These are phyloP conservation scores for Paramyrothecium roridum DNA, from an alignment of 2,329 filamentous ascomycete genomes.

Conservation along the genomic window DNA sequence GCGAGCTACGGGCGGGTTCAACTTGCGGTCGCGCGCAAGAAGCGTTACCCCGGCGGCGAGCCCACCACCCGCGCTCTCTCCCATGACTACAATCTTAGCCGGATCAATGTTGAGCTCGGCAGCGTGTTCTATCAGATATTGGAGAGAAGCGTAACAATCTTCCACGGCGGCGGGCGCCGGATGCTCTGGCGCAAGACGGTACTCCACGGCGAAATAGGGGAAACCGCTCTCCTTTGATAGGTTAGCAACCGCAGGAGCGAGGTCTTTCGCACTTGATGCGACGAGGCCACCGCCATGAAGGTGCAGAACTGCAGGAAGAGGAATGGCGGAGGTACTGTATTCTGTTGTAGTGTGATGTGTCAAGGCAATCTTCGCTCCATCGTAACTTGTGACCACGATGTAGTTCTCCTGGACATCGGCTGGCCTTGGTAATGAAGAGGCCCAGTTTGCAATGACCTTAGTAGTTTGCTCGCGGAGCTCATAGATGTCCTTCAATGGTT, in stretches of 20 bases:
- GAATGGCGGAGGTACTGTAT: background rate
- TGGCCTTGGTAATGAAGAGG: background rate
- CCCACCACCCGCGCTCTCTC: constrained; percentile 17
- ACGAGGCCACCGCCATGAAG: constrained; percentile 40
- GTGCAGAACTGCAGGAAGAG: constrained; percentile 26
- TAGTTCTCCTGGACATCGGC: constrained; percentile 5
- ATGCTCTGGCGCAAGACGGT: constrained; percentile 39
- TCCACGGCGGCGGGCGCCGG: constrained; percentile 29
- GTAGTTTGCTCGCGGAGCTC: constrained; percentile 7
- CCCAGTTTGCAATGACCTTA: constrained; percentile 1
- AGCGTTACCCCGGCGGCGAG: constrained; percentile 26
- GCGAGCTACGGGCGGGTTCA: constrained; percentile 23
- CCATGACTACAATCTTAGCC: constrained; percentile 13
- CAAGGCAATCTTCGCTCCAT: constrained; percentile 11
- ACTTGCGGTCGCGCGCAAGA: constrained; percentile 29
- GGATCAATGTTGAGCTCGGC: constrained; percentile 14
- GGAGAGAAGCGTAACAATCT: constrained; percentile 29
- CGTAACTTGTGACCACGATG: constrained; percentile 11
- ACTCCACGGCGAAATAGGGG: constrained; percentile 34
- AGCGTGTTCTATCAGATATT: constrained; percentile 19
- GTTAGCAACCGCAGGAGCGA: constrained; percentile 15
- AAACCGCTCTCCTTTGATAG: constrained; percentile 23
- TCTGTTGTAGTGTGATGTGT: constrained; percentile 9
- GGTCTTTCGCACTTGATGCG: constrained; percentile 20
- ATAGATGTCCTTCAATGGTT: constrained; percentile 2